Evolutionary conservation across 177 flowering plant genomes (phyloP).

Genomic region (Vitis hybrid): DNA sequence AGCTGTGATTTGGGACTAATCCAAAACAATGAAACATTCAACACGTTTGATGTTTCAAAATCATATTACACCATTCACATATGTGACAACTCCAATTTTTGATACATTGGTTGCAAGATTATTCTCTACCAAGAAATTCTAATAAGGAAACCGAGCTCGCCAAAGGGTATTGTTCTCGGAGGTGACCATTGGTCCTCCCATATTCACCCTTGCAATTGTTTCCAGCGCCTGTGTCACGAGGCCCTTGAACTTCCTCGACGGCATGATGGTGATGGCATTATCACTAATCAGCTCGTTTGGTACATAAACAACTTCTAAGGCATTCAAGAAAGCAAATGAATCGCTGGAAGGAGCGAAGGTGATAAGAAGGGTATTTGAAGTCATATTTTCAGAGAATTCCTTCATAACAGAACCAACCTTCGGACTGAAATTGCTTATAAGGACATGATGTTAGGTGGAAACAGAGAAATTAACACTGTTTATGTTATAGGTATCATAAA

Average conservation of each 20-base stretch:
- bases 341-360: background rate
- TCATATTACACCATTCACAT: background rate
- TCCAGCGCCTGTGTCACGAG: no score
- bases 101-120: slow-evolving; percentile 6
- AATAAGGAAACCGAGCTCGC: slow-evolving; percentile 26
- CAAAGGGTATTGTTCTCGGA: background rate
- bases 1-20: no score
- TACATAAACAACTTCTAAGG: no score
- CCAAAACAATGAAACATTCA: background rate
- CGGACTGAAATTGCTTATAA: slow-evolving; percentile 21
- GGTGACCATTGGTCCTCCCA: no score
- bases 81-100: no score
- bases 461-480: no score
- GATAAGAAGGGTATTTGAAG: slow-evolving; percentile 11
- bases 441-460: no score
- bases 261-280: no score
- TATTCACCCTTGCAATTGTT: no score
- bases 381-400: slow-evolving; percentile 26
- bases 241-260: no score
- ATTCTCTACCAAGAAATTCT: slow-evolving; percentile 7
- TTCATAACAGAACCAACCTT: slow-evolving; percentile 3
- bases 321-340: background rate
- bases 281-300: no score
- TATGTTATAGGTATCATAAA: slow-evolving; percentile 13
- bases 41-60: slow-evolving; percentile 11